Conservation (phyloP, 225 moss, liverwort and hornwort genomes). For the Antitrichia curtipendula region DNA sequence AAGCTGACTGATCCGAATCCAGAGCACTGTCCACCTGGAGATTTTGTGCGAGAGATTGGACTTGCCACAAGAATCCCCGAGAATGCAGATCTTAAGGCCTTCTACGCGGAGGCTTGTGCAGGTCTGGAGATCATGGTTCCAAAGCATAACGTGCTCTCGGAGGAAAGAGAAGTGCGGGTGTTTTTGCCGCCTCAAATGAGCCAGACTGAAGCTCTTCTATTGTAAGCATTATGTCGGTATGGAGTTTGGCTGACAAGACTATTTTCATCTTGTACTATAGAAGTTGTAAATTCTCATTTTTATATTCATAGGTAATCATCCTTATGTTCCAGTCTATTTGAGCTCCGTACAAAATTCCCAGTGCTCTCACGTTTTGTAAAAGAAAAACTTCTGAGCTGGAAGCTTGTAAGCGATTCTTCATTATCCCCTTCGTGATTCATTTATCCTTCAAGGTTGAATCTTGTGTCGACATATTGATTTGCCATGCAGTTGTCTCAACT, state of each 20-base stretch:
- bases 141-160: constrained; percentile 68
- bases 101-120: constrained; percentile 64
- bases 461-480: not conserved
- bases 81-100: constrained; percentile 68
- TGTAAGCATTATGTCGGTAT: constrained; percentile 13
- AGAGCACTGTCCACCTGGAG: constrained; percentile 75
- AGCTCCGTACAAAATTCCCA: constrained; percentile 28
- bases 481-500: not conserved
- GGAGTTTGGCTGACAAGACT: not conserved
- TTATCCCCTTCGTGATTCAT: constrained; percentile 10
- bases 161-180: constrained; percentile 79
- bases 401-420: constrained; percentile 27
- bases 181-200: constrained; percentile 63
- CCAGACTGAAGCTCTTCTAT: constrained; percentile 52
- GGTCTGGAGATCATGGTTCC: constrained; percentile 83
- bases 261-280: constrained; percentile 39
- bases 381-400: constrained; percentile 23
- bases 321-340: constrained; percentile 19
- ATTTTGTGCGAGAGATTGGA: constrained; percentile 78
- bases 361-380: constrained; percentile 22
- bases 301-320: constrained; percentile 11
- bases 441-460: not conserved
- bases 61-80: constrained; percentile 73
- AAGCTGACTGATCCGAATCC: constrained; percentile 74
- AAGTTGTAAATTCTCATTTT: constrained; percentile 45